phyloP scores from a whole-genome alignment of 768 basidiomycete genomes.

The Hypholoma fasciculare region DNA sequence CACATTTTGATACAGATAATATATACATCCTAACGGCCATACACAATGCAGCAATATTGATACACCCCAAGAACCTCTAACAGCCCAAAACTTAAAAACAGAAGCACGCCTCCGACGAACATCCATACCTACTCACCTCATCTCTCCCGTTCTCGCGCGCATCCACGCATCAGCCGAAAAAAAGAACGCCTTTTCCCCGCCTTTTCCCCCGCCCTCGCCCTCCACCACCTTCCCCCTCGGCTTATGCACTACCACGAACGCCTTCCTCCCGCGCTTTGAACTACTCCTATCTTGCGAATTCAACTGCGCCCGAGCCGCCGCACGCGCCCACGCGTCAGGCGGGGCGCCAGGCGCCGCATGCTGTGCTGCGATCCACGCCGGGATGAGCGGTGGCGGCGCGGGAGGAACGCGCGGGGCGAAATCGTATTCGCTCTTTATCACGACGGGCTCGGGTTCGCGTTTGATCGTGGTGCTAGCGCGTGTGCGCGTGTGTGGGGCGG shows the following conservation, averaged over 20 bases:
- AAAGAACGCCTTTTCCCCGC: conserved; percentile 1
- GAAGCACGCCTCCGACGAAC: background rate
- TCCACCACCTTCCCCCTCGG: background rate
- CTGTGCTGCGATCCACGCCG: conserved; percentile 9
- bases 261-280: background rate
- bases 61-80: too few relatives aligned
- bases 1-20: too few relatives aligned
- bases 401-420: background rate
- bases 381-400: background rate
- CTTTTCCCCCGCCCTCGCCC: background rate
- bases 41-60: too few relatives aligned
- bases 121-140: background rate
- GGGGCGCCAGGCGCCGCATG: background rate
- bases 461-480: too few relatives aligned
- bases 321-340: conserved; percentile 7
- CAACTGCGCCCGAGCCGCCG: background rate
- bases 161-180: conserved; percentile 15
- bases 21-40: too few relatives aligned
- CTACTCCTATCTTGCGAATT: background rate
- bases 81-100: background rate
- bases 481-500: too few relatives aligned
- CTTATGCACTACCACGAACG: background rate
- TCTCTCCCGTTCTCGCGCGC: background rate
- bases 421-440: too few relatives aligned
- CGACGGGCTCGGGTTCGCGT: too few relatives aligned